These are phyloP conservation scores for Cichorium intybus DNA, from an alignment of 140 eudicot species.

Conservation along the genomic window DNA sequence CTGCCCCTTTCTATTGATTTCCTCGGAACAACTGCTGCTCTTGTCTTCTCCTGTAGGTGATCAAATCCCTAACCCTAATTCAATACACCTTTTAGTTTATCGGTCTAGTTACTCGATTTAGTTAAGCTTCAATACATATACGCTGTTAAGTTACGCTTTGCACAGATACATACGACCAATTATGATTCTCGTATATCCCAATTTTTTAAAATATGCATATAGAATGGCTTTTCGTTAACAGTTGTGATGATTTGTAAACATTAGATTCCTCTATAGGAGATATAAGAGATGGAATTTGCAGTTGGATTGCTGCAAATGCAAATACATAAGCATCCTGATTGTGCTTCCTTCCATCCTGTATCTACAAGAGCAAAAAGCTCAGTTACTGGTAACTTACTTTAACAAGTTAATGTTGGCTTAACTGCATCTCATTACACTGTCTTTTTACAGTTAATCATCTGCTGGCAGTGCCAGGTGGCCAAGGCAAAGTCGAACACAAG, in stretches of 20 bases:
- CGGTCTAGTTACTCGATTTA: too few relatives aligned
- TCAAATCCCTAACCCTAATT: conserved; percentile 20
- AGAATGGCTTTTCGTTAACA: background rate
- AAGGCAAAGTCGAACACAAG: conserved; percentile 46
- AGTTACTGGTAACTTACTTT: conserved; percentile 39
- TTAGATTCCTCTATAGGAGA: conserved; percentile 1
- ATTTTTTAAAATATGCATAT: too few relatives aligned
- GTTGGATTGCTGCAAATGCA: conserved; percentile 52
- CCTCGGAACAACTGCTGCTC: conserved; percentile 73
- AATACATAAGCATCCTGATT: conserved; percentile 35
- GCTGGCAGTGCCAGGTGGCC: conserved; percentile 54
- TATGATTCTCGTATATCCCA: too few relatives aligned
- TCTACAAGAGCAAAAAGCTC: conserved; percentile 38
- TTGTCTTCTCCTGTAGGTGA: conserved; percentile 61
- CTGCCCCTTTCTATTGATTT: conserved; percentile 75
- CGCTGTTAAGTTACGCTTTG: background rate
- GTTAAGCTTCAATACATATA: background rate
- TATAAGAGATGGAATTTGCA: conserved; percentile 30
- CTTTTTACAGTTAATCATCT: conserved; percentile 17
- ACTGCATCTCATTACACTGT: conserved; percentile 1
- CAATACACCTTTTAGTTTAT: background rate
- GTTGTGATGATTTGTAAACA: background rate
- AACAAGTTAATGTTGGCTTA: background rate
- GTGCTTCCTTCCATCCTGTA: conserved; percentile 26
- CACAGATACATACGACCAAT: background rate